phyloP scores from a whole-genome alignment of 768 basidiomycete species.

The Mycena metata region DNA sequence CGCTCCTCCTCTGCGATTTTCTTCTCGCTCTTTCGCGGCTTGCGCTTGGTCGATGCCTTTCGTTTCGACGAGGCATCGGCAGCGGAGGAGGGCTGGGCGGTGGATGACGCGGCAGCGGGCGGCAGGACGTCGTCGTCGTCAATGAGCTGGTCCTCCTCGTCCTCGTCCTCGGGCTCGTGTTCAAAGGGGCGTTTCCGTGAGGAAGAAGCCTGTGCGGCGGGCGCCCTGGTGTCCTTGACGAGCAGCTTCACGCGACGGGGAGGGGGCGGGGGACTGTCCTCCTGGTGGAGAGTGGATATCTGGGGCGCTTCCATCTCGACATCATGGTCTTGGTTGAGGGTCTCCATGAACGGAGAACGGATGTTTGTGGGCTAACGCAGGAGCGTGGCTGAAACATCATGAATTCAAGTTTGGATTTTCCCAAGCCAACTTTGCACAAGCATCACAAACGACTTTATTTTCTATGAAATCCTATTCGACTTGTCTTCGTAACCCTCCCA shows the following conservation, averaged over 20 bases:
- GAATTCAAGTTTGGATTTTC: not conserved
- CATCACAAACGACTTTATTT: too few relatives aligned
- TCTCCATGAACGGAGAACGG: slow-evolving; percentile 42
- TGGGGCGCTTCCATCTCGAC: slow-evolving; percentile 84
- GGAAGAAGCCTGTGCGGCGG: slow-evolving; percentile 37
- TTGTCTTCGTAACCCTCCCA: slow-evolving; percentile 72
- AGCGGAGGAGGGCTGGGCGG: slow-evolving; percentile 43
- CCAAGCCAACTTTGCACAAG: too few relatives aligned
- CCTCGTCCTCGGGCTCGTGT: slow-evolving; percentile 74
- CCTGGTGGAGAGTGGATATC: slow-evolving; percentile 83
- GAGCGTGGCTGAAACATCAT: slow-evolving; percentile 5
- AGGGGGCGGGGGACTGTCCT: slow-evolving; percentile 76
- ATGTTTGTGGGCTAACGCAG: not conserved
- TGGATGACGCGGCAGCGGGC: slow-evolving; percentile 35
- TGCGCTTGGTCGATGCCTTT: slow-evolving; percentile 64
- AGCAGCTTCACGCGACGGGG: slow-evolving; percentile 65
- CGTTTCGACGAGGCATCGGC: slow-evolving; percentile 60
- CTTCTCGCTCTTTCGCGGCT: slow-evolving; percentile 67
- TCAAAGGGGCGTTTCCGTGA: slow-evolving; percentile 50
- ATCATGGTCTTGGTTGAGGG: slow-evolving; percentile 57
- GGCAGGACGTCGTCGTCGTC: slow-evolving; percentile 70
- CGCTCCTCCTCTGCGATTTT: slow-evolving; percentile 59
- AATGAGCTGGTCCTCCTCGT: slow-evolving; percentile 85
- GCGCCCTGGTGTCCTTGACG: slow-evolving; percentile 53
- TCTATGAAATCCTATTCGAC: slow-evolving; percentile 17